phyloP scores from a whole-genome alignment of 352 stramenopile species.

The Pythium rhizo-oryzae region DNA sequence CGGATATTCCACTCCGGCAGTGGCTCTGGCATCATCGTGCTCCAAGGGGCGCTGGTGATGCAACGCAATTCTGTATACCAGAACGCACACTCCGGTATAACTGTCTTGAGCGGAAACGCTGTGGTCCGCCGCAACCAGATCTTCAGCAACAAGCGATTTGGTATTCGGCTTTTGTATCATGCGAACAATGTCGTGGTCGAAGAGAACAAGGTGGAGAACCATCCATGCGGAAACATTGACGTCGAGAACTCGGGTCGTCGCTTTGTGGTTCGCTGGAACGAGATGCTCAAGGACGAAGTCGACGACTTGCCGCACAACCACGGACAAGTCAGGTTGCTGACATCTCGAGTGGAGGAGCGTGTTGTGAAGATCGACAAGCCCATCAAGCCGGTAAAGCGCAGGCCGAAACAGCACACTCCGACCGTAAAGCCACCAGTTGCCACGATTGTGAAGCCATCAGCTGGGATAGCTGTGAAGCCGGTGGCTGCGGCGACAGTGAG shows the following conservation, averaged over 20 bases:
- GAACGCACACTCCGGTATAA: conserved; percentile 66
- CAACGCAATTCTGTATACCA: conserved; percentile 52
- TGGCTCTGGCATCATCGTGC: conserved; percentile 56
- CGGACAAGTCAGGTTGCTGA: conserved; percentile 45
- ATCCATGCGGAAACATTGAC: conserved; percentile 74
- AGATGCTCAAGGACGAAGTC: conserved; percentile 66
- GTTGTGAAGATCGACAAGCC: conserved; percentile 14
- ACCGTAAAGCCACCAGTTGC: not conserved
- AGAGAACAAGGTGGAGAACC: conserved; percentile 69
- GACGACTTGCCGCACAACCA: conserved; percentile 61
- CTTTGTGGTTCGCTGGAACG: conserved; percentile 80
- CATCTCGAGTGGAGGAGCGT: conserved; percentile 39
- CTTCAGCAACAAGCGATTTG: conserved; percentile 66
- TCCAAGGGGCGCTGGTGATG: conserved; percentile 61
- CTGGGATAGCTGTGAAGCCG: not conserved
- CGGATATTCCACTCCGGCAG: conserved; percentile 57
- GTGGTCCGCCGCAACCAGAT: conserved; percentile 70
- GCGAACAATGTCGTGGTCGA: conserved; percentile 74
- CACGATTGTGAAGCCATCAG: not conserved
- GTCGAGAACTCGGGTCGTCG: conserved; percentile 73
- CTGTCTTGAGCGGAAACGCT: conserved; percentile 55
- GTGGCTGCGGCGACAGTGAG: not conserved
- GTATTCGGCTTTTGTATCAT: conserved; percentile 72
- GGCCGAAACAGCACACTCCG: not conserved
- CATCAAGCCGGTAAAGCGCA: not conserved